Evolutionary conservation across 768 basidiomycete species (phyloP).

Genomic region (Kwoniella sp.): DNA sequence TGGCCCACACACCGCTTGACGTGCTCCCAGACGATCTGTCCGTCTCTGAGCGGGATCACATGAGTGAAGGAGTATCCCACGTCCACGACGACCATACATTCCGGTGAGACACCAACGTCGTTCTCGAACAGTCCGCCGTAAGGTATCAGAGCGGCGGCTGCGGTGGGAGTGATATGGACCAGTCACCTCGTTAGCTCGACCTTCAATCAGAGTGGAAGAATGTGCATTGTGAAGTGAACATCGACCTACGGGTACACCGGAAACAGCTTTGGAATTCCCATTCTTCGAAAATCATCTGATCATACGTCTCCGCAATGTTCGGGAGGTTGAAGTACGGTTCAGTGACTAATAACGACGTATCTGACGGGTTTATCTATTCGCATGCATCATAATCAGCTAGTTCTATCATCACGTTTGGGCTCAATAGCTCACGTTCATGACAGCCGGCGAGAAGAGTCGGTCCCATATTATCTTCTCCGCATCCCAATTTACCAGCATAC

Average conservation of each 20-base stretch:
- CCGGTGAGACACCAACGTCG: slow-evolving; percentile 61
- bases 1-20: slow-evolving; percentile 68
- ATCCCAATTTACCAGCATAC: slow-evolving; percentile 92
- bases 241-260: slow-evolving; percentile 80
- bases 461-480: slow-evolving; percentile 95
- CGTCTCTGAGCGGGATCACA: slow-evolving; percentile 77
- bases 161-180: not conserved
- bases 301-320: slow-evolving; percentile 87
- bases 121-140: slow-evolving; percentile 69
- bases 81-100: slow-evolving; percentile 82
- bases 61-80: slow-evolving; percentile 94
- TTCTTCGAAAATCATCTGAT: slow-evolving; percentile 95
- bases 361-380: slow-evolving; percentile 69
- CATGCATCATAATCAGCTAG: not conserved
- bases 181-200: slow-evolving; percentile 1
- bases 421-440: slow-evolving; percentile 62
- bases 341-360: slow-evolving; percentile 78
- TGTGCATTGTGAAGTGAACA: not conserved
- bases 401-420: not conserved
- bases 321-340: slow-evolving; percentile 94
- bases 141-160: slow-evolving; percentile 79
- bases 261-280: slow-evolving; percentile 86
- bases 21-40: slow-evolving; percentile 73
- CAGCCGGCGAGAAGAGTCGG: slow-evolving; percentile 74
- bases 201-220: too few species aligned